Evolutionary conservation across 805 yeast genomes (phyloP).

Genomic region (Lachancea dasiensis): DNA sequence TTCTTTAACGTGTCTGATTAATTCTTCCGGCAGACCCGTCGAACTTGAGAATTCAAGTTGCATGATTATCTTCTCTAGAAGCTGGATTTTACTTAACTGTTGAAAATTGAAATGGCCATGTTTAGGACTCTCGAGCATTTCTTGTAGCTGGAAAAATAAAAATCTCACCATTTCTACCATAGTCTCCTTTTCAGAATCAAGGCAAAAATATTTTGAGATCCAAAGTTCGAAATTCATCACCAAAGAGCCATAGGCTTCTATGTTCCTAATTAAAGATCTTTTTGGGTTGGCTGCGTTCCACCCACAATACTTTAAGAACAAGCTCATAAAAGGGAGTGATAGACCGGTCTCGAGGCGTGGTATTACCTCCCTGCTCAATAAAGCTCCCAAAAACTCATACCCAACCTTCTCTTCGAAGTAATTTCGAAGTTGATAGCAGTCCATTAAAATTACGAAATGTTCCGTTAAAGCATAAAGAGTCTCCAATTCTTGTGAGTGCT

Average conservation of each 20-base stretch:
- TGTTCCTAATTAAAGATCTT: slow-evolving; percentile 53
- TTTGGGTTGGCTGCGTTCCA: slow-evolving; percentile 45
- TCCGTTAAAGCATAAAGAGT: slow-evolving; percentile 14
- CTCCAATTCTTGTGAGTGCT: slow-evolving; percentile 10
- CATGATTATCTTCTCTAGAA: slow-evolving; percentile 33
- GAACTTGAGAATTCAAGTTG: slow-evolving; percentile 32
- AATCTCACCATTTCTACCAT: slow-evolving; percentile 42
- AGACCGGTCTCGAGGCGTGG: slow-evolving; percentile 23
- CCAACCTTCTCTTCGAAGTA: slow-evolving; percentile 21
- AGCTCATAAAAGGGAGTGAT: slow-evolving; percentile 41
- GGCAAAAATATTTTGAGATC: too few species aligned
- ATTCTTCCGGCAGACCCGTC: slow-evolving; percentile 32
- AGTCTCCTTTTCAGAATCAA: neutral
- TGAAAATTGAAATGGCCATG: slow-evolving; percentile 45
- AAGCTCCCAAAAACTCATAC: slow-evolving; percentile 18
- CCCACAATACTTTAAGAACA: slow-evolving; percentile 50
- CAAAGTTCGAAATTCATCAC: slow-evolving; percentile 62
- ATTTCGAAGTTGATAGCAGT: slow-evolving; percentile 12
- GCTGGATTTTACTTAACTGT: slow-evolving; percentile 48
- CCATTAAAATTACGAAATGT: slow-evolving; percentile 18
- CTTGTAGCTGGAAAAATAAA: slow-evolving; percentile 52
- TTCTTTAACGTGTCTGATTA: slow-evolving; percentile 35
- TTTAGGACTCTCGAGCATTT: slow-evolving; percentile 48
- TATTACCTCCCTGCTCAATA: slow-evolving; percentile 12
- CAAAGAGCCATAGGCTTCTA: slow-evolving; percentile 49